phyloP scores from a whole-genome alignment of 148 eudicot species.

The Drosera capensis region DNA sequence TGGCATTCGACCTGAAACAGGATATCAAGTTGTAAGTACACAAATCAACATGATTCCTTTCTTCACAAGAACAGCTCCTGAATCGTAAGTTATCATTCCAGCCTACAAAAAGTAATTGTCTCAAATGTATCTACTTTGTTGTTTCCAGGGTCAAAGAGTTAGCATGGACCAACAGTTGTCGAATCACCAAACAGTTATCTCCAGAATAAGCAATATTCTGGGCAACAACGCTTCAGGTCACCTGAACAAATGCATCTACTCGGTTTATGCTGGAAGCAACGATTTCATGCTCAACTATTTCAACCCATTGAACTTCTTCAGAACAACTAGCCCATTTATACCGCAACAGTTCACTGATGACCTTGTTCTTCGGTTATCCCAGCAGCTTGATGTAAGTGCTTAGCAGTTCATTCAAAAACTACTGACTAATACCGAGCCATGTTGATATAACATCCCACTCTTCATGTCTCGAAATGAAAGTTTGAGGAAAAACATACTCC shows the following conservation, averaged over 20 bases:
- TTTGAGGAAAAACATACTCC: no score
- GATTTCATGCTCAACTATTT: slow-evolving; percentile 29
- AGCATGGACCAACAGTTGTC: slow-evolving; percentile 5
- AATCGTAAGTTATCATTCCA: no score
- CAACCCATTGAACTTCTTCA: slow-evolving; percentile 2
- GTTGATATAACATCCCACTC: neutral
- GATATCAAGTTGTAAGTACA: slow-evolving; percentile 19
- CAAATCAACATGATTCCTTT: no score
- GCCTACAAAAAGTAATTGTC: no score
- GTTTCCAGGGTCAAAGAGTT: slow-evolving; percentile 2
- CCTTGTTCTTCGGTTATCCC: slow-evolving; percentile 14
- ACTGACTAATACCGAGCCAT: neutral
- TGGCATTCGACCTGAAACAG: slow-evolving; percentile 20
- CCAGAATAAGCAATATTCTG: slow-evolving; percentile 3
- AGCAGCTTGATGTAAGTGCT: slow-evolving; percentile 14
- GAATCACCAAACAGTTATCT: slow-evolving; percentile 3
- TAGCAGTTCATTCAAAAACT: neutral
- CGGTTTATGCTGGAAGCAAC: slow-evolving; percentile 10
- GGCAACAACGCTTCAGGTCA: slow-evolving; percentile 6
- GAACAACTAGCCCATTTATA: slow-evolving; percentile 1
- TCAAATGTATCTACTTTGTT: no score
- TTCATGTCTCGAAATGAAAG: no score
- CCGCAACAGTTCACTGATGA: slow-evolving; percentile 13
- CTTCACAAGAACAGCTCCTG: no score
- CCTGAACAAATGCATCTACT: slow-evolving; percentile 4